Evolutionary conservation across 164 flowering plant species (phyloP), one percentile per base, ranked within the genome.

Genomic region (Cinnamomum chago): DNA sequence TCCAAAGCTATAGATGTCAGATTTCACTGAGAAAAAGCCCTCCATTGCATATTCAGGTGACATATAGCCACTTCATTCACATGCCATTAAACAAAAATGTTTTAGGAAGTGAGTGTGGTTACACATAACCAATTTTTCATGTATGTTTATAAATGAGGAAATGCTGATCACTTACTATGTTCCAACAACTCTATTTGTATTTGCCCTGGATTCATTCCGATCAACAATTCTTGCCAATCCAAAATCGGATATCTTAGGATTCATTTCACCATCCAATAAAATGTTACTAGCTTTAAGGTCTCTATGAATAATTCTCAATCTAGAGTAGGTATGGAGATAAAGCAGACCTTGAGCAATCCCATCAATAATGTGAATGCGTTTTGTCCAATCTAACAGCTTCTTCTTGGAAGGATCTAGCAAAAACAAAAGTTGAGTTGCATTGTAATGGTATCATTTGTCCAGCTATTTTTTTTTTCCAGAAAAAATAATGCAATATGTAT

Each of bases 161-260:
- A 10, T 18, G 33, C 28, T 13, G 5, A 28, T 58, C 14, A 72
- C 82, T 72, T 67, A 81, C 87, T 30, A 70, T 67, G 85, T 58
- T 2, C 28, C 28, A 27, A 27, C 28, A 27, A 27, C 28, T 27
- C 28, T 27, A 27, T 27, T 27, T 27, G 28, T 27, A 27, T 27
- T 27, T 27, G 28, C 28, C 28, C 28, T 27, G 28, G 28, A 27
- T 27, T 27, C 62, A 64, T 64, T 80, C 2, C 30, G 77, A 0
- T 71, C 78, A 60, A 89, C 78, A 47, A 87, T 78, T 62, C 81
- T 83, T 12, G 88, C 92, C 60, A 40, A 24, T 55, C 75, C 89
- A 83, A 88, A 90, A 65, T 87, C 88, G n/a, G 90, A 79, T 15
- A 86, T 84, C 75, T 86, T 85, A 1, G 92, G 79, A 35, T 70